A percentile compares a stretch with the other conserved stretches of the same genome.
Evolutionary conservation across 1,139 yeast species (phyloP).

Genomic region (Blastobotrys raffinosifermentans): DNA sequence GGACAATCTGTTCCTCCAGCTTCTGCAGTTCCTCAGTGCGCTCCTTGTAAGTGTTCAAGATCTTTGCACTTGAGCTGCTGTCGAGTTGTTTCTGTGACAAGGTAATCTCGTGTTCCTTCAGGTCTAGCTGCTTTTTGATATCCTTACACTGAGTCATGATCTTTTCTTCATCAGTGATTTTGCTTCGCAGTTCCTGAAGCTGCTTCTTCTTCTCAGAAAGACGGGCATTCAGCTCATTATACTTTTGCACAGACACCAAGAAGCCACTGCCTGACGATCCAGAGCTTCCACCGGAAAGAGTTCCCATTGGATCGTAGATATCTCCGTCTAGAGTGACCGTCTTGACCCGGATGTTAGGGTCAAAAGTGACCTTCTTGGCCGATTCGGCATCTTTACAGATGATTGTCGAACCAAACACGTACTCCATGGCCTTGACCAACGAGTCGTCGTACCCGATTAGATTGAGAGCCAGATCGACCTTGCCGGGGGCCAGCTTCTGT

Average conservation of each 20-base stretch:
- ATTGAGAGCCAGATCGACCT: conserved; percentile 82
- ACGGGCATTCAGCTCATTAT: conserved; percentile 45
- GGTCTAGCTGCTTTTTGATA: conserved; percentile 58
- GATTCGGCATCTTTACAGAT: conserved; percentile 83
- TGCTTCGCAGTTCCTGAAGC: conserved; percentile 38
- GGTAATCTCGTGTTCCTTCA: conserved; percentile 63
- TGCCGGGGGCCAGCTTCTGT: conserved; percentile 65
- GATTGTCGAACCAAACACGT: conserved; percentile 81
- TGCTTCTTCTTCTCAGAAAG: conserved; percentile 39
- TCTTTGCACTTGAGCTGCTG: conserved; percentile 51
- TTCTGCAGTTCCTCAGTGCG: conserved; percentile 46
- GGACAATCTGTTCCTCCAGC: conserved; percentile 39
- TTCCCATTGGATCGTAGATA: conserved; percentile 92
- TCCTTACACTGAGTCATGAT: conserved; percentile 49
- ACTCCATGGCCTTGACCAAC: conserved; percentile 79
- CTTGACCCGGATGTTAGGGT: conserved; percentile 70
- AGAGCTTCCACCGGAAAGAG: conserved; percentile 85
- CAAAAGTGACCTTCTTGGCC: conserved; percentile 82
- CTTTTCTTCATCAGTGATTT: conserved; percentile 42
- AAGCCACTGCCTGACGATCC: conserved; percentile 46
- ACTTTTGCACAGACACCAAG: conserved; percentile 62
- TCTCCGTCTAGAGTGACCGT: conserved; percentile 95
- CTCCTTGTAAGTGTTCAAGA: conserved; percentile 46
- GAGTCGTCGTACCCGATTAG: conserved; percentile 68
- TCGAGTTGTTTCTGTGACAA: conserved; percentile 56